These are phyloP conservation scores for Wickerhamiella sergipiensis DNA, from an alignment of 805 yeast species.

Conservation along the genomic window DNA sequence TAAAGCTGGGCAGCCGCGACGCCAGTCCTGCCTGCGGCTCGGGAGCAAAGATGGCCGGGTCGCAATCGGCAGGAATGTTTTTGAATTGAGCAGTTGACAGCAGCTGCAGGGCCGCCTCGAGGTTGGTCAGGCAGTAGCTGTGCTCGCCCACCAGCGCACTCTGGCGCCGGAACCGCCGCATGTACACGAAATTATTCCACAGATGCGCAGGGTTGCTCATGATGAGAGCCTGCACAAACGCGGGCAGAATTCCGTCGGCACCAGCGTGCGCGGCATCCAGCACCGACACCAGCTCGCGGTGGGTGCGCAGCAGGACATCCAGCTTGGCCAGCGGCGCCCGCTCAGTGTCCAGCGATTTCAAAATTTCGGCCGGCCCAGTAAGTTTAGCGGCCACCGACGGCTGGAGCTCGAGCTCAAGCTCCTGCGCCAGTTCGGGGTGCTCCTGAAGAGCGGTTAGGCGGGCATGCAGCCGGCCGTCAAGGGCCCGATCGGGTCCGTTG, in stretches of 20 bases:
- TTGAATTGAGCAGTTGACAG: conserved; percentile 24
- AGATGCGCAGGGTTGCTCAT: conserved; percentile 22
- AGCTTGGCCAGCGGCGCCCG: conserved; percentile 26
- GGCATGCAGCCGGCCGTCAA: conserved; percentile 10
- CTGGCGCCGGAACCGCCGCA: conserved; percentile 27
- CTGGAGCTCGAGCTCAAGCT: conserved; percentile 20
- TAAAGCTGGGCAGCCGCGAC: not conserved
- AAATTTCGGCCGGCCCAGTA: conserved; percentile 8
- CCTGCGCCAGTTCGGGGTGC: conserved; percentile 19
- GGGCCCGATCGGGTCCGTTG: conserved; percentile 2
- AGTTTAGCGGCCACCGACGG: conserved; percentile 6
- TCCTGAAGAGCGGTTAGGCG: conserved; percentile 20
- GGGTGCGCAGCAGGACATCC: conserved; percentile 23
- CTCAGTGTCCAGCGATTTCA: conserved; percentile 17
- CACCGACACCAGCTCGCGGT: conserved; percentile 25
- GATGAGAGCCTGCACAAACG: conserved; percentile 25
- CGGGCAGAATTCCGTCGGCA: conserved; percentile 30
- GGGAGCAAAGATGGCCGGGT: conserved; percentile 12
- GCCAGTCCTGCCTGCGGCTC: not conserved
- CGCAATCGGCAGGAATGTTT: conserved; percentile 21
- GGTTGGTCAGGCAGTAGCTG: conserved; percentile 30
- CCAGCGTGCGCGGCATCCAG: conserved; percentile 15
- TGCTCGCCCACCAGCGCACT: conserved; percentile 25
- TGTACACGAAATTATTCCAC: conserved; percentile 26
- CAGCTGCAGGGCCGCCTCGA: conserved; percentile 30